These are phyloP conservation scores for Xylaria grammica DNA, from an alignment of 495 filamentous ascomycete species.

Conservation along the genomic window DNA sequence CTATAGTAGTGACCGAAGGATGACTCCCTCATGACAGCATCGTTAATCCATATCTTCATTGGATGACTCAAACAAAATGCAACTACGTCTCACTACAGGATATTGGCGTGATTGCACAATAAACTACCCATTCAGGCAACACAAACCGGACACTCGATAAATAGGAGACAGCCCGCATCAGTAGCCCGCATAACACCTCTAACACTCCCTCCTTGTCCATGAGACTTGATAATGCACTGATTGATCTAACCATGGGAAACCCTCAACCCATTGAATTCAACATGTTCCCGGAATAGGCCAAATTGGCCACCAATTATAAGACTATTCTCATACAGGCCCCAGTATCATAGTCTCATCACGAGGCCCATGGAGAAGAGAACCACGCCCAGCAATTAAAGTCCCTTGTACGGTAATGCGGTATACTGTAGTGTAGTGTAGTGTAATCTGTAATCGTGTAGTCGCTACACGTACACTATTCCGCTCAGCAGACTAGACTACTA, in stretches of 20 bases:
- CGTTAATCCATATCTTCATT: constrained; percentile 1
- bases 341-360: background rate
- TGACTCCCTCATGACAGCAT: background rate
- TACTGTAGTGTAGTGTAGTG: no score
- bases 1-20: no score
- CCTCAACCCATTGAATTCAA: background rate
- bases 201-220: constrained; percentile 3
- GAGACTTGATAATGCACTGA: constrained; percentile 9
- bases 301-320: background rate
- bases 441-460: no score
- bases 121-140: constrained; percentile 5
- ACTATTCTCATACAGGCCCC: background rate
- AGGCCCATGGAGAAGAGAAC: no score
- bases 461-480: no score
- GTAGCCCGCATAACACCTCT: background rate
- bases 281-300: background rate
- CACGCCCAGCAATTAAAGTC: no score
- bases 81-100: background rate
- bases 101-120: background rate
- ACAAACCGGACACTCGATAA: background rate
- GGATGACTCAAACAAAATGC: background rate
- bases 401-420: no score
- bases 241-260: background rate
- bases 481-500: no score
- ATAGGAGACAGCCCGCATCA: background rate